Percentiles rank a stretch among this genome's conserved stretches.
Conservation (phyloP, 345 rosid species). For the Eucalyptus sp. region DNA sequence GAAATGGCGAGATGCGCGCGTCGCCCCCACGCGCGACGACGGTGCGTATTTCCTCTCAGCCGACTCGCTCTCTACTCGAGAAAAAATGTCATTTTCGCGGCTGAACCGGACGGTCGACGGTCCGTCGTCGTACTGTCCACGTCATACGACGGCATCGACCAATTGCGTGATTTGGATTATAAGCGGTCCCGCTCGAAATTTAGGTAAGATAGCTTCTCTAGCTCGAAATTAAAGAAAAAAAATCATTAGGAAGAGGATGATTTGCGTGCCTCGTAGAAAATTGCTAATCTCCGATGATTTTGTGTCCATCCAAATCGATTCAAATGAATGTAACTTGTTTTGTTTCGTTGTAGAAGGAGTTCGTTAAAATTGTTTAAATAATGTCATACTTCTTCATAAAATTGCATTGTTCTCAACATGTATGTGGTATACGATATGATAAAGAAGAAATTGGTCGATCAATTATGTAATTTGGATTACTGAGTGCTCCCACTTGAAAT, state of each 20-base stretch:
- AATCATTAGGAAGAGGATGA: not conserved
- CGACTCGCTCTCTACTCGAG: not conserved
- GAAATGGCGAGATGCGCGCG: not conserved
- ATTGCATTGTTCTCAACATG: accelerated
- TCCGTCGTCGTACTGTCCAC: not conserved
- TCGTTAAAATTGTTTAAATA: not conserved
- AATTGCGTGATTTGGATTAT: not conserved
- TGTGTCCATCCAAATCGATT: no score
- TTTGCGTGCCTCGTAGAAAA: no score
- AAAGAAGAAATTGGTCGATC: not conserved
- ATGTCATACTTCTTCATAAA: not conserved
- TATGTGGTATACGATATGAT: no score
- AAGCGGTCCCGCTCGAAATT: not conserved
- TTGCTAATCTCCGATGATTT: no score
- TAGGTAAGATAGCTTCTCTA: not conserved
- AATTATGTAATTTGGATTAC: not conserved
- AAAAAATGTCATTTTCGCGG: not conserved
- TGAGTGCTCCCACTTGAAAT: not conserved
- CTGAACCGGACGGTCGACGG: not conserved
- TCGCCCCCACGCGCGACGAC: not conserved
- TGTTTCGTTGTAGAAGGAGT: not conserved
- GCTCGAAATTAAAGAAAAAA: not conserved
- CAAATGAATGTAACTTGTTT: no score
- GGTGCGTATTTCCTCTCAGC: not conserved
- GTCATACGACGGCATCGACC: not conserved